Percentiles rank a stretch among this genome's conserved stretches.
Evolutionary conservation across 2,329 filamentous ascomycete genomes (phyloP).

Genomic region (Chaetomiaceae sp.): DNA sequence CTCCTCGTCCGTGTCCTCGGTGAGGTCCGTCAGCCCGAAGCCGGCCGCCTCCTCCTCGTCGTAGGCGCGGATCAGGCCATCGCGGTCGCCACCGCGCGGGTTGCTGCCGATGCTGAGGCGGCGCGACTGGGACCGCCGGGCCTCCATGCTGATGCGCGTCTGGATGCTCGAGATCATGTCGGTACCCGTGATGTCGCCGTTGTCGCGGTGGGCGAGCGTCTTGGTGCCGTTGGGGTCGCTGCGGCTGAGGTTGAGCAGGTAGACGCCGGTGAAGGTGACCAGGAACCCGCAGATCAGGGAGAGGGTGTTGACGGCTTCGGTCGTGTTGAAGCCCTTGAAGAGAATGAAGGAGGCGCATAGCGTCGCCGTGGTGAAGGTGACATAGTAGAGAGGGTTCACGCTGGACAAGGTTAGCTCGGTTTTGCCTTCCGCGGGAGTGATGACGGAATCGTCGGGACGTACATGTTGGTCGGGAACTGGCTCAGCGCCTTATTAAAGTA

Average conservation of each 20-base stretch:
- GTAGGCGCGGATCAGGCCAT: conserved; percentile 82
- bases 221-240: conserved; percentile 77
- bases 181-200: conserved; percentile 77
- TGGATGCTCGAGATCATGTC: conserved; percentile 86
- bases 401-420: conserved; percentile 42
- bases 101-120: conserved; percentile 54
- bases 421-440: too few relatives aligned
- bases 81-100: conserved; percentile 60
- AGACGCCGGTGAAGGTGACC: conserved; percentile 91
- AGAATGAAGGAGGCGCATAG: conserved; percentile 93
- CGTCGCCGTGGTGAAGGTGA: conserved; percentile 93
- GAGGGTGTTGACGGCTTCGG: conserved; percentile 83
- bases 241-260: conserved; percentile 92
- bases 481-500: conserved; percentile 99
- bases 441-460: conserved; percentile 38
- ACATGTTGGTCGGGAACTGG: conserved; percentile 97
- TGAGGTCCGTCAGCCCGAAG: conserved; percentile 73
- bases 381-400: conserved; percentile 95
- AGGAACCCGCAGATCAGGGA: conserved; percentile 91
- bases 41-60: conserved; percentile 73
- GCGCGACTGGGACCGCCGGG: conserved; percentile 60
- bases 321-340: conserved; percentile 93
- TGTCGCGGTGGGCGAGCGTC: conserved; percentile 55
- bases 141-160: conserved; percentile 90
- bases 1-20: conserved; percentile 70